A percentile compares a stretch with the other conserved stretches of the same genome.
Conservation (phyloP, 345 rosid genomes). For the Triadica sebifera region DNA sequence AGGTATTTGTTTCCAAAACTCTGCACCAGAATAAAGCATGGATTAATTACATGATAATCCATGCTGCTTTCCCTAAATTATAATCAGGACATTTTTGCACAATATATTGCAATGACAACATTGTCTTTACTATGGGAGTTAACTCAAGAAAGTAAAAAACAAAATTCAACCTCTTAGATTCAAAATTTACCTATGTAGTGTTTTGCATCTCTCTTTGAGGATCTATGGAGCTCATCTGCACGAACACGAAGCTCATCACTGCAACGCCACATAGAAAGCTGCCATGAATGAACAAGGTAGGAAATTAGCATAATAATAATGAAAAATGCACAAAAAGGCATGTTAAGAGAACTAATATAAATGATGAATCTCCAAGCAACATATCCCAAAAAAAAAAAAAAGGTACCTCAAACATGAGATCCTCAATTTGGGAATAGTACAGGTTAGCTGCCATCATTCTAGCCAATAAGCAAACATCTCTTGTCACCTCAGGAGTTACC, state of each 20-base stretch:
- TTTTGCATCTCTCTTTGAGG: constrained; percentile 84
- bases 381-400: not conserved
- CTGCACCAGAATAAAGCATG: constrained; percentile 31
- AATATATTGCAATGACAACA: not conserved
- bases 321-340: not conserved
- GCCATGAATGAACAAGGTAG: constrained; percentile 13
- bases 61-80: not conserved
- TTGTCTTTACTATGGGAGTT: not conserved
- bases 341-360: not conserved
- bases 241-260: constrained; percentile 81
- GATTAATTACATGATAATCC: not conserved
- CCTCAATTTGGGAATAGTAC: constrained; percentile 89
- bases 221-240: constrained; percentile 72
- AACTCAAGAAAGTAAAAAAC: not conserved
- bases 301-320: not conserved
- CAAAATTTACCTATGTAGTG: constrained; percentile 74
- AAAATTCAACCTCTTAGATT: not conserved
- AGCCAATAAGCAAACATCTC: constrained; percentile 97
- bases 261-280: constrained; percentile 99
- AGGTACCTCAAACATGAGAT: constrained; percentile 92
- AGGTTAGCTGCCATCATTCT: constrained; percentile 99
- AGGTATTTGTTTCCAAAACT: constrained; percentile 92
- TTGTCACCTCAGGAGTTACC: constrained; percentile 98
- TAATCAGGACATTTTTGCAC: not conserved
- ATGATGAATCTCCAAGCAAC: not conserved